Base-by-base conservation (phyloP, 768 basidiomycete genomes). In the Pholiota molesta region DNA sequence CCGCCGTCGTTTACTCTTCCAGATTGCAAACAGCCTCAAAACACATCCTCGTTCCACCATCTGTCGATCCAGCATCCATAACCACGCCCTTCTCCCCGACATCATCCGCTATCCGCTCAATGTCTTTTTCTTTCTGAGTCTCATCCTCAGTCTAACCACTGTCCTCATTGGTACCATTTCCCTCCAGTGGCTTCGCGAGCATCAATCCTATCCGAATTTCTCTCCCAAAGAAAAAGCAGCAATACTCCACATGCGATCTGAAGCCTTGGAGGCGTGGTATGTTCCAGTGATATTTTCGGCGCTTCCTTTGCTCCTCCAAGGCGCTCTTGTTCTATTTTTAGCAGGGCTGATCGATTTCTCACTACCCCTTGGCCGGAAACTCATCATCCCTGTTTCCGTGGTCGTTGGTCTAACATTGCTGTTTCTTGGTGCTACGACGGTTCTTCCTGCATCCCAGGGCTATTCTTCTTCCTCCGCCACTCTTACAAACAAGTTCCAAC, bases 261-360 rank as follows among this genome's bases (percentile, higher is more conserved):
- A 70, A 23, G 71, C 68, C 14, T 55, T 75, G 28, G 28, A 62
- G 5, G 53, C 51, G 6, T 76, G 75, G 75, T 57, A 65, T 28
- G 70, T 76, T 14, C 65, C 69, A 1, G 52, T 2, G 13, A 68
- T 74, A 13, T 61, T 75, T 19, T 60, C 71, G 6, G 37, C 66
- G 5, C 66, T 76, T 3, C 74, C 72, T 2, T 47, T 75, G 1
- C 61, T 73, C 7, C 67, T 76, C 7, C 73, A 74, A 57, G 37
- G 53, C 6, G 68, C 75, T 7, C 56, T 76, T 14, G 57, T 72
- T 6, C 64, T 76, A 0, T 76, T 76, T 58, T 65, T 73, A 40
- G 59, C 26, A 4, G 74, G 72, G 2, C 33, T 75, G 8, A 55
- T 72, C 29, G 68, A 71, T 33, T 66, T 74, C n/a, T 56, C 74